Base-by-base conservation (phyloP, 2,329 filamentous ascomycete genomes). In the Byssoonygena ceratinophila region DNA sequence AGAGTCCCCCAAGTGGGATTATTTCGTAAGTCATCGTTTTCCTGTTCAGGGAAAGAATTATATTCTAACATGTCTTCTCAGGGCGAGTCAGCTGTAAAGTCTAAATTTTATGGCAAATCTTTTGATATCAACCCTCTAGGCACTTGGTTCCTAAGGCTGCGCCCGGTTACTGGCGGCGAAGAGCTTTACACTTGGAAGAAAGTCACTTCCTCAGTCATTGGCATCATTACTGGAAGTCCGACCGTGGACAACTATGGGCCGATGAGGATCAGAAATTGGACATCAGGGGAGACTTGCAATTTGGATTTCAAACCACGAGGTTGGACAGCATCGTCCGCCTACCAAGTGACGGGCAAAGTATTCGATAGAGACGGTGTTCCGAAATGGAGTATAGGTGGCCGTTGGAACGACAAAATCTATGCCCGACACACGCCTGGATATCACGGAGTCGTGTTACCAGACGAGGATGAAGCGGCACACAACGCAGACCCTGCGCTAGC, bases 181-280 rank as follows among this genome's bases (percentile, higher is more conserved):
- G 92, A 98, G 60, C 74, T 96, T 1, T 98, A 94, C 70, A 96
- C 91, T 0, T 98, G 92, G 92, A 97, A 96, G 72, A 98, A 98
- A 72, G 89, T 96, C 16, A 97, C 90, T 0, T 92, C 89, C 1
- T 94, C 90, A 1, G 92, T 98, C n/a, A 83, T 97, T 55, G 92
- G 92, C 54, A 98, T 98, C 68, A 96, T 98, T 62, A 97, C 91
- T 0, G 92, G 92, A 45, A 95, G 87, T 61, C 92, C 92, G 0
- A 87, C 86, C 0, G 87, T 98, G n/a, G 92, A 98, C 72, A 96
- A 98, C 68, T 97, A 97, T 66, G 92, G 92, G 1, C 77, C 84
- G 0, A 97, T 98, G 87, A 89, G 96, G 66, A 83, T 98, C 68
- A 95, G 89, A 74, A 98, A 98, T 71, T 91, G 86, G 84, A 94